phyloP scores from a whole-genome alignment of 164 flowering plant species.

The Litsea cubeba region DNA sequence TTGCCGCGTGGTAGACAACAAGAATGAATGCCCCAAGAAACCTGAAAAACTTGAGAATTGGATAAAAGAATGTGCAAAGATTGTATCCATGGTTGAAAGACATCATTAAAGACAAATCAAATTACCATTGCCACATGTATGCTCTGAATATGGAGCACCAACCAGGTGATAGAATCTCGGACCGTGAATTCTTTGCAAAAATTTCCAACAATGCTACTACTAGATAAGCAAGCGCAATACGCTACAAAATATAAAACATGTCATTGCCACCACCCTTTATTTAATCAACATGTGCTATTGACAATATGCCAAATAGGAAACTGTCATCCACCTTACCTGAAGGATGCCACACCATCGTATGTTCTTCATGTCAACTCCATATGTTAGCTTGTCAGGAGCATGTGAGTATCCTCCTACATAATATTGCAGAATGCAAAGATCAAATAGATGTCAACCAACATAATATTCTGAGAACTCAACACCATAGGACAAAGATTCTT shows the following conservation, averaged over 20 bases:
- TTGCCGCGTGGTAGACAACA: constrained; percentile 46
- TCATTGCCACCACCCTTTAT: not conserved
- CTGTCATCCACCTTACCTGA: constrained; percentile 46
- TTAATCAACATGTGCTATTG: not conserved
- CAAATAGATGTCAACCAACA: not conserved
- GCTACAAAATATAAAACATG: constrained; percentile 33
- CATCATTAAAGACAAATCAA: not conserved
- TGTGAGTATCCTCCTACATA: constrained; percentile 74
- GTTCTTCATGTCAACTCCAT: constrained; percentile 76
- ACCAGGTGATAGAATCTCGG: constrained; percentile 27
- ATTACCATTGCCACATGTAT: constrained; percentile 70
- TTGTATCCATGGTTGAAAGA: not conserved
- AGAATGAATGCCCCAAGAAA: constrained; percentile 52
- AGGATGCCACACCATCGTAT: constrained; percentile 89
- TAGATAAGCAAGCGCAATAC: constrained; percentile 83
- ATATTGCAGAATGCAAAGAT: constrained; percentile 1
- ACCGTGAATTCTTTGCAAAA: constrained; percentile 30
- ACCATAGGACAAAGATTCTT: not conserved
- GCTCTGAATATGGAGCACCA: constrained; percentile 46
- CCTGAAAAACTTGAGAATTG: constrained; percentile 36
- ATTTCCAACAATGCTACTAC: constrained; percentile 67
- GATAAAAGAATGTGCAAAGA: not conserved
- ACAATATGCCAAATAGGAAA: not conserved
- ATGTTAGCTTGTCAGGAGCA: constrained; percentile 75
- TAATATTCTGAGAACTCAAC: not conserved